phyloP scores from a whole-genome alignment of 2,329 filamentous ascomycete species.

The Penicillium carneum region DNA sequence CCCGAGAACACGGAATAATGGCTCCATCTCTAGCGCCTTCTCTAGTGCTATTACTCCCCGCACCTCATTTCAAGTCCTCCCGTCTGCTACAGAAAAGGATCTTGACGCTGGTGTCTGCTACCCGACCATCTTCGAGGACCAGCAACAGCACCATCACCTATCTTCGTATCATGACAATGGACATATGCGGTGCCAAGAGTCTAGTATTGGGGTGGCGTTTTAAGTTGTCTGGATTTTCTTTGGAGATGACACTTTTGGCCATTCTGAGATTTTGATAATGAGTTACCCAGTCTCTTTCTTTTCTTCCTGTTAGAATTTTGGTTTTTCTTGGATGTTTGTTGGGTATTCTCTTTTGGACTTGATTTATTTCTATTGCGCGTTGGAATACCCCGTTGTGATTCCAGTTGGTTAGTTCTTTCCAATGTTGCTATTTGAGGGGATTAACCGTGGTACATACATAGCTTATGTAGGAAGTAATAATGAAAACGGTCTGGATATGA shows the following conservation, averaged over 20 bases:
- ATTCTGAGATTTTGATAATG: not conserved
- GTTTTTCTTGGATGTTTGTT: constrained; percentile 1
- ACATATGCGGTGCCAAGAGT: constrained; percentile 32
- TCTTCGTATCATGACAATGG: constrained; percentile 17
- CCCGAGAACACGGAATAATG: constrained; percentile 29
- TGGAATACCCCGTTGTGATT: constrained; percentile 12
- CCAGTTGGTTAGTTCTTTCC: constrained; percentile 3
- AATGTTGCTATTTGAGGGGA: not conserved
- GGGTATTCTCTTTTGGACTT: constrained; percentile 1
- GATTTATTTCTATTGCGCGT: not conserved
- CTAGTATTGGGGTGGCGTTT: constrained; percentile 45
- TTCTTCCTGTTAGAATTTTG: not conserved
- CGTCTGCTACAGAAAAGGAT: constrained; percentile 30
- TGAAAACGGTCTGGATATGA: not conserved
- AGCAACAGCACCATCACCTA: constrained; percentile 27
- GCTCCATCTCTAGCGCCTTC: constrained; percentile 42
- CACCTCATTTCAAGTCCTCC: constrained; percentile 25
- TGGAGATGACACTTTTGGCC: not conserved
- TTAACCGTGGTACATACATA: not conserved
- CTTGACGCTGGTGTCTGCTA: constrained; percentile 29
- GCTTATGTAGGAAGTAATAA: constrained; percentile 5
- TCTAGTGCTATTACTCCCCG: constrained; percentile 29
- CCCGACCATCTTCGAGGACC: constrained; percentile 40
- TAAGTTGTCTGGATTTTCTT: constrained; percentile 23
- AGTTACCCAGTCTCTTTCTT: not conserved